Base-by-base conservation (phyloP, 768 basidiomycete genomes). In the Tylopilus sp. region DNA sequence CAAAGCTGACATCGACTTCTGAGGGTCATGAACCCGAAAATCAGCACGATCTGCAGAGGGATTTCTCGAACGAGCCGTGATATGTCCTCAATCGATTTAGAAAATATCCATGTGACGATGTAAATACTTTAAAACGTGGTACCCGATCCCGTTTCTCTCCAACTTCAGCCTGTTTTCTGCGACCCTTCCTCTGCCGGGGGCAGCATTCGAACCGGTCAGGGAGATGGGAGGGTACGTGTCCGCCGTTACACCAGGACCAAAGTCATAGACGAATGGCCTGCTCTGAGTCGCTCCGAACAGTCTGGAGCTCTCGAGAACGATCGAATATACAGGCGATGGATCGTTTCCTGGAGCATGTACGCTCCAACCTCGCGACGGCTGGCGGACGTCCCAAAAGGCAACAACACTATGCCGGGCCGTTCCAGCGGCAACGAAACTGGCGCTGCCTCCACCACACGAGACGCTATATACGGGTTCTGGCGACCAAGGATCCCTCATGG, bases 311-410 rank as follows among this genome's bases (percentile, higher is more conserved):
- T 93, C 91, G 21, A 91, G 71, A 30, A 84, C 65, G 44, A 92
- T 66, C 7, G 80, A 78, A 66, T 92, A 93, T 3, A 92, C 87
- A 0, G 91, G 90, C 1, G 87, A 89, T 1, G 77, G 71, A 62
- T 91, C 88, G 62, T 89, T 89, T 6, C 85, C 85, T 1, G 91
- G 90, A 3, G 85, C 85, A 64, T 91, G 82, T 7, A 90, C 83
- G 59, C 86, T 89, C 85, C 87, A 90, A 4, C 91, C 89, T 25
- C 46, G 62, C 4, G 62, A 68, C 0, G 86, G 78, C 19, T 72
- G 75, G 10, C 90, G 83, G 28, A 89, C 76, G 64, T 93, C 91
- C 87, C 89, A 93, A 57, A 92, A 84, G 3, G 87, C 82, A 50
- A 93, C 81, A 21, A 91, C 80, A 53, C 85, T 81, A 63, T 92